Conservation (phyloP, 2,329 filamentous ascomycete species). For the Orbilia brochopaga region DNA sequence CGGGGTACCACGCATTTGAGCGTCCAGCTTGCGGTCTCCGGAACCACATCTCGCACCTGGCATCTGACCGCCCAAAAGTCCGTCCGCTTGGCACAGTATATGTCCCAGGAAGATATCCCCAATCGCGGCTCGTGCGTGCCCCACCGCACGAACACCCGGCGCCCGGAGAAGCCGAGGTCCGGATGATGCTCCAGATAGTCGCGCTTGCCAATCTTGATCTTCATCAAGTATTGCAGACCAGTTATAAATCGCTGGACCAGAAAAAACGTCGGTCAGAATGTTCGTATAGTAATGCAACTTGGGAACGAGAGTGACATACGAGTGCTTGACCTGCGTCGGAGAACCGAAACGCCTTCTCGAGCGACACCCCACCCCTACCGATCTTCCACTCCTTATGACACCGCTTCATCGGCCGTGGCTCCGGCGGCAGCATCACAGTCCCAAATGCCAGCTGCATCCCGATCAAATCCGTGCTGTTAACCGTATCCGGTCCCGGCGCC, state of each 20-base stretch:
- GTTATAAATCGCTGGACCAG: conserved; percentile 7
- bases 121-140: conserved; percentile 28
- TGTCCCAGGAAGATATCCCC: conserved; percentile 35
- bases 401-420: conserved; percentile 26
- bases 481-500: neutral
- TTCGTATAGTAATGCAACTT: no score
- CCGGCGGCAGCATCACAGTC: conserved; percentile 14
- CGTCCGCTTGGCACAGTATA: conserved; percentile 30
- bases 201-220: conserved; percentile 28
- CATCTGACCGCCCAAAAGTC: conserved; percentile 30
- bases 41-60: conserved; percentile 34
- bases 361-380: conserved; percentile 15
- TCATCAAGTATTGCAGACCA: conserved; percentile 17
- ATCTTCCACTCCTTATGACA: conserved; percentile 30
- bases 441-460: conserved; percentile 23
- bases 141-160: conserved; percentile 36
- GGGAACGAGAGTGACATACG: conserved; percentile 5
- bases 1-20: conserved; percentile 5
- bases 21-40: conserved; percentile 33
- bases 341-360: conserved; percentile 42
- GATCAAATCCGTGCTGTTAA: conserved; percentile 28
- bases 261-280: neutral
- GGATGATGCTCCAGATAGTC: conserved; percentile 29
- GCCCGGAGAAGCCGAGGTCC: conserved; percentile 12
- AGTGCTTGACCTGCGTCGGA: conserved; percentile 6